Conservation (phyloP, 176 grass and related monocot species). For the Juncus inflexus region DNA sequence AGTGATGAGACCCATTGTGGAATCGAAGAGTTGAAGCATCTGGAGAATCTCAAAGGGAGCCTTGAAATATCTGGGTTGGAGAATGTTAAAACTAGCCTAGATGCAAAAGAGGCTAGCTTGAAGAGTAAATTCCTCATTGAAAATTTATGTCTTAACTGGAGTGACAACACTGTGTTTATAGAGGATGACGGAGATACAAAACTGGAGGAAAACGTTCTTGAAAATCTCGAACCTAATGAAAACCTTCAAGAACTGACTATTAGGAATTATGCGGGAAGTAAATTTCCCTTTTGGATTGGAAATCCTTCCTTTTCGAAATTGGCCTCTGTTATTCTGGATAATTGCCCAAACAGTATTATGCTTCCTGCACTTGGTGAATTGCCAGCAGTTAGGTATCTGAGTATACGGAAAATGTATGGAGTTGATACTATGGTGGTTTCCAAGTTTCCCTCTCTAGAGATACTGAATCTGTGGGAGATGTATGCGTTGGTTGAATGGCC, state of each 20-base stretch:
- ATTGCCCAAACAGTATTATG: constrained; percentile 9
- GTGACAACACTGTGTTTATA: neutral
- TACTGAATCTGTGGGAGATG: constrained; percentile 10
- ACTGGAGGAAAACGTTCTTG: neutral
- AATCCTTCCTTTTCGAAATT: constrained; percentile 10
- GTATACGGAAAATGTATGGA: constrained; percentile 19
- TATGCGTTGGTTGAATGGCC: constrained; percentile 1
- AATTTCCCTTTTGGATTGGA: constrained; percentile 23
- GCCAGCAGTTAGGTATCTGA: constrained; percentile 19
- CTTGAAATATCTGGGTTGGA: constrained; percentile 19
- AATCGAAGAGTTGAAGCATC: neutral
- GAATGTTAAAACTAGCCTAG: neutral
- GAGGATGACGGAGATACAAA: neutral
- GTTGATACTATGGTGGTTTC: neutral
- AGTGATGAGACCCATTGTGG: neutral
- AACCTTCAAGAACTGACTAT: constrained; percentile 13
- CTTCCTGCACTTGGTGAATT: constrained; percentile 32
- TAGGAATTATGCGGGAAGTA: neutral
- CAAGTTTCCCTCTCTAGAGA: constrained; percentile 30
- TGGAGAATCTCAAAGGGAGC: neutral
- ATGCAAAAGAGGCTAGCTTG: constrained; percentile 27
- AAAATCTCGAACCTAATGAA: constrained; percentile 10
- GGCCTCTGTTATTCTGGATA: neutral
- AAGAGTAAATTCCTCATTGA: constrained; percentile 26
- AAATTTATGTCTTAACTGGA: constrained; percentile 32